Conservation (phyloP, 129 eudicot genomes). For the Flaveria brownii region DNA sequence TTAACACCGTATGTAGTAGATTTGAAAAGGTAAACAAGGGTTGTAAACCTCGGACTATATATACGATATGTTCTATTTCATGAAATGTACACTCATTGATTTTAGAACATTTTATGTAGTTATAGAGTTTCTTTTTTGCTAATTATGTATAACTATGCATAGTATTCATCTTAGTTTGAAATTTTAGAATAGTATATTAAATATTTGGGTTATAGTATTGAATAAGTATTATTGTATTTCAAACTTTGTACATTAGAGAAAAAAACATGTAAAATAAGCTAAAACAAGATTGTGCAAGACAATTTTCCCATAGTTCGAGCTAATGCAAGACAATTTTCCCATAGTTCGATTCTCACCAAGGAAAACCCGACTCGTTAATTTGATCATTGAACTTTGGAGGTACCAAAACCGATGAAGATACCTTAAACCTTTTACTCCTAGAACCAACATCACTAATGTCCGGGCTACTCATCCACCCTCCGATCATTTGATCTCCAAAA, state of each 20-base stretch:
- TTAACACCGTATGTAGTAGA: no score
- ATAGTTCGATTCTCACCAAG: conserved; percentile 31
- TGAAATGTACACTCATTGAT: no score
- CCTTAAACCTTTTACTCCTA: conserved; percentile 75
- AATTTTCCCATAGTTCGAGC: neutral
- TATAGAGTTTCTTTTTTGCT: no score
- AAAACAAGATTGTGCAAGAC: conserved; percentile 30
- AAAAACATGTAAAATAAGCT: neutral
- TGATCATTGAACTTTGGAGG: conserved; percentile 63
- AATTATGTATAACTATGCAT: no score
- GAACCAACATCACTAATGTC: conserved; percentile 52
- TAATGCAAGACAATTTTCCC: conserved; percentile 23
- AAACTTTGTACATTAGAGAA: conserved; percentile 19
- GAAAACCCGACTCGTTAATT: conserved; percentile 37
- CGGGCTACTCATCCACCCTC: conserved; percentile 74
- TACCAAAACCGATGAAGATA: conserved; percentile 66
- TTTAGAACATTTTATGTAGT: no score
- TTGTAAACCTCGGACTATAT: no score
- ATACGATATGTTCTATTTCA: no score
- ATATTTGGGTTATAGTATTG: no score
- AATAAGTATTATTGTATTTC: neutral
- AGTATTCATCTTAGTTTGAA: no score
- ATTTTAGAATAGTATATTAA: no score
- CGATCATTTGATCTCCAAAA: conserved; percentile 44
- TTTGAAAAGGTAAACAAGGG: no score